These are phyloP conservation scores for Leucocoprinus birnbaumii DNA, from an alignment of 768 basidiomycete genomes.

Conservation along the genomic window DNA sequence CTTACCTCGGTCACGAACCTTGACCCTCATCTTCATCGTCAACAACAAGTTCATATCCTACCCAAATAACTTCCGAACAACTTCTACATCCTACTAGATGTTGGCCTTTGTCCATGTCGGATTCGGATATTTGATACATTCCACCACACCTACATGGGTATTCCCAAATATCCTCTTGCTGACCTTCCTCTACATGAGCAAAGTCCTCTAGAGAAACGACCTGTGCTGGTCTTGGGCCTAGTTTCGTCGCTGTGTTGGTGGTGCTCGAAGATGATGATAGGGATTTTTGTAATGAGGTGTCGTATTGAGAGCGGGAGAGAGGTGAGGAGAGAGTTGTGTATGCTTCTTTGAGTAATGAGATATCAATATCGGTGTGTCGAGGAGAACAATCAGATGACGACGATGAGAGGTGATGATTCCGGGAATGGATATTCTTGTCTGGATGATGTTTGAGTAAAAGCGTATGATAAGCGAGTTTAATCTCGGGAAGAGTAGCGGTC, in stretches of 20 bases:
- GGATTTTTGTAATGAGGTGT: conserved; percentile 24
- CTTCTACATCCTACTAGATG: conserved; percentile 72
- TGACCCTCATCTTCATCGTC: conserved; percentile 15
- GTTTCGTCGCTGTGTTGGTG: conserved; percentile 4
- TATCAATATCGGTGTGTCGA: conserved; percentile 29
- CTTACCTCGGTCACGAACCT: background rate
- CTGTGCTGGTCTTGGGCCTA: conserved; percentile 67
- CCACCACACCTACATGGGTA: conserved; percentile 78
- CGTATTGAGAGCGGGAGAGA: conserved; percentile 48
- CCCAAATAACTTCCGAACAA: conserved; percentile 84
- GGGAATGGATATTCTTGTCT: conserved; percentile 25
- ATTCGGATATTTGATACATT: conserved; percentile 50
- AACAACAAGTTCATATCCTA: conserved; percentile 66
- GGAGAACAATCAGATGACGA: too few species aligned
- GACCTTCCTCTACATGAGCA: conserved; percentile 22
- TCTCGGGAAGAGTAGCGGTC: conserved; percentile 47
- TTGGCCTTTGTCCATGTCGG: conserved; percentile 63
- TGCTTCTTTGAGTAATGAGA: conserved; percentile 65
- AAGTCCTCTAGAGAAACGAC: conserved; percentile 76
- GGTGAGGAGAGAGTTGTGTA: conserved; percentile 57
- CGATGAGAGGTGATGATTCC: background rate
- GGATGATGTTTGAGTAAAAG: conserved; percentile 66
- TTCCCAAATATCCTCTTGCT: conserved; percentile 41
- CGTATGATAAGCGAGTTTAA: conserved; percentile 70
- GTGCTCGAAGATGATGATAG: background rate